These are phyloP conservation scores for Globisporangium spiculum DNA, from an alignment of 352 stramenopile species.

Conservation along the genomic window DNA sequence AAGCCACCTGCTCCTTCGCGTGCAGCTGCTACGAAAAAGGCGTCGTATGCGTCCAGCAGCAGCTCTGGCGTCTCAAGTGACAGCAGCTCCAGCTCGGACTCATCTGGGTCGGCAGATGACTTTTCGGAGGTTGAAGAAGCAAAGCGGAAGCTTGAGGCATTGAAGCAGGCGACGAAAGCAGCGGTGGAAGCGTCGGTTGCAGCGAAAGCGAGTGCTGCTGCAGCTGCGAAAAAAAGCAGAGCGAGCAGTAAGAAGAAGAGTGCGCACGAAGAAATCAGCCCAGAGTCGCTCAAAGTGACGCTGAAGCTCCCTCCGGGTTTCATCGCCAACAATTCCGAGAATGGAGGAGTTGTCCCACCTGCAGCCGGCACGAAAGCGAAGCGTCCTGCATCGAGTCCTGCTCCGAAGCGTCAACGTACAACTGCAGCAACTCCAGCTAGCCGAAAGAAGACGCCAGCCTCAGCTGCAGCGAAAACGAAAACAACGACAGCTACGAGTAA, in stretches of 20 bases:
- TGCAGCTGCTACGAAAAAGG: slow-evolving; percentile 23
- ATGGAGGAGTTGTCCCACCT: slow-evolving; percentile 1
- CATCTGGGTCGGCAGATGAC: slow-evolving; percentile 34
- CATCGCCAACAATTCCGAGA: slow-evolving; percentile 26
- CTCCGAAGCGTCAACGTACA: slow-evolving; percentile 35
- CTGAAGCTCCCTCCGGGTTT: slow-evolving; percentile 59
- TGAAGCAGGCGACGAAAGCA: slow-evolving; percentile 23
- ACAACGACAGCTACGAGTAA: slow-evolving; percentile 20
- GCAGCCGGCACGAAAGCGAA: slow-evolving; percentile 35
- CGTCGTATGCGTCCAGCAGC: slow-evolving; percentile 40
- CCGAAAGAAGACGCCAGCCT: slow-evolving; percentile 4
- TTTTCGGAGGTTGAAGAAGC: slow-evolving; percentile 27
- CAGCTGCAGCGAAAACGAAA: slow-evolving; percentile 19
- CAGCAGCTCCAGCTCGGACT: slow-evolving; percentile 57
- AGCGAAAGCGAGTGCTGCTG: slow-evolving; percentile 17
- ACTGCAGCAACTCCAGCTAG: slow-evolving; percentile 12
- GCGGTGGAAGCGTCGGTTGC: slow-evolving; percentile 24
- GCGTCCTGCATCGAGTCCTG: slow-evolving; percentile 35
- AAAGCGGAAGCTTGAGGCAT: slow-evolving; percentile 17
- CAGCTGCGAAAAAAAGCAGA: slow-evolving; percentile 22
- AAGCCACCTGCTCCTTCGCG: slow-evolving; percentile 32
- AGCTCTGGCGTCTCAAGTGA: slow-evolving; percentile 39
- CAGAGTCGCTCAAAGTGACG: slow-evolving; percentile 52
- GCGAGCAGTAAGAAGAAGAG: slow-evolving; percentile 13
- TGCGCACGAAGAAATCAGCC: slow-evolving; percentile 15